Percentiles rank a stretch among this genome's conserved stretches.
phyloP scores from a whole-genome alignment of 441 rosid species.

The Arabidopsis lyrata region DNA sequence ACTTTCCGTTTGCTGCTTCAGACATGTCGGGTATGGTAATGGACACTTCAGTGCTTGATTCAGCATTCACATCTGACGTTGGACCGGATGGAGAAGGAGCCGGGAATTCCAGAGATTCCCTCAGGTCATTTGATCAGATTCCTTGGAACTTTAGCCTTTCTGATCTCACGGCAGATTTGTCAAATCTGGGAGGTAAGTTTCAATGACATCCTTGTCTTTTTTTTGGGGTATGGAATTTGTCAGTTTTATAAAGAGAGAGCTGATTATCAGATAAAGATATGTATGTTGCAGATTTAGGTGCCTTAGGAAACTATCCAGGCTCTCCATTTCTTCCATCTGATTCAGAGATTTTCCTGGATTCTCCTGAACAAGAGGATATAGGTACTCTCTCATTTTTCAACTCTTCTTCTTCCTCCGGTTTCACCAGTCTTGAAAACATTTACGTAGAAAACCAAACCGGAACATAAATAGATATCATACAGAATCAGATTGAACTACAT shows the following conservation, averaged over 20 bases:
- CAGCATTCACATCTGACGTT: slow-evolving; percentile 83
- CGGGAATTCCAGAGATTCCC: slow-evolving; percentile 71
- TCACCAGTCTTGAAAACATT: slow-evolving; percentile 13
- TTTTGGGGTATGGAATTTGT: neutral
- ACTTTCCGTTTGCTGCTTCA: slow-evolving; percentile 84
- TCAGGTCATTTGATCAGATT: slow-evolving; percentile 81
- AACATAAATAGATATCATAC: slow-evolving; percentile 2
- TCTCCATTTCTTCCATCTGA: slow-evolving; percentile 94
- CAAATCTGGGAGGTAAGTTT: slow-evolving; percentile 75
- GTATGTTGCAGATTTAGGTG: slow-evolving; percentile 78
- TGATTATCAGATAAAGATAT: slow-evolving; percentile 34
- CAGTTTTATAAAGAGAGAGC: slow-evolving; percentile 12
- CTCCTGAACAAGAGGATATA: slow-evolving; percentile 86
- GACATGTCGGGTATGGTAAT: slow-evolving; percentile 88
- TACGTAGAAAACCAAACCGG: neutral
- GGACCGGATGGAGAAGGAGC: slow-evolving; percentile 71
- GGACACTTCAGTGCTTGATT: slow-evolving; percentile 81
- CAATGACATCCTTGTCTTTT: slow-evolving; percentile 48
- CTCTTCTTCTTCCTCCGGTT: slow-evolving; percentile 16
- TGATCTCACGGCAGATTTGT: slow-evolving; percentile 88
- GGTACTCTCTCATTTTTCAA: slow-evolving; percentile 53
- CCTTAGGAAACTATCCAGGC: slow-evolving; percentile 86
- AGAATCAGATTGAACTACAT: neutral
- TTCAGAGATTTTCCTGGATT: slow-evolving; percentile 96
- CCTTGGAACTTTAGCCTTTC: slow-evolving; percentile 94